Percentiles rank a stretch among this genome's conserved stretches.
Evolutionary conservation across 176 grass and related monocot genomes (phyloP).

Genomic region (Tillandsia leiboldiana): DNA sequence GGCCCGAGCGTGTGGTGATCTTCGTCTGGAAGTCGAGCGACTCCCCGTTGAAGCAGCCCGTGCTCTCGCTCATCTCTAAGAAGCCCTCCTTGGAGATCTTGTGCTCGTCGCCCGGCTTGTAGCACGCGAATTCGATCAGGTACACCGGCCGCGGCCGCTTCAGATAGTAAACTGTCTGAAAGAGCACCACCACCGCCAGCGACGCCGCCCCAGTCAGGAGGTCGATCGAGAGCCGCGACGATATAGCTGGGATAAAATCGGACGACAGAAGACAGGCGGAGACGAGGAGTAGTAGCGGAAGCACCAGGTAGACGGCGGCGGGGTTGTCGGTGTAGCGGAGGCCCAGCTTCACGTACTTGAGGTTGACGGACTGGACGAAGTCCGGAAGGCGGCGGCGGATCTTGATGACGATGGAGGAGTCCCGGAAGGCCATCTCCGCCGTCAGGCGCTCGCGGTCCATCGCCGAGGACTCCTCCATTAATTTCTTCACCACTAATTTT

Average conservation of each 20-base stretch:
- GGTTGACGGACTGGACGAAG: constrained; percentile 60
- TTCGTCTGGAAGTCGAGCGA: constrained; percentile 67
- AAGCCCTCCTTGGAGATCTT: constrained; percentile 58
- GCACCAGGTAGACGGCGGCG: constrained; percentile 28
- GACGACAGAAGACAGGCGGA: constrained; percentile 35
- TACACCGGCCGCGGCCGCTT: constrained; percentile 54
- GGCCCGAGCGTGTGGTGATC: constrained; percentile 49
- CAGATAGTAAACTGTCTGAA: constrained; percentile 56
- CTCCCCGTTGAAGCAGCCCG: constrained; percentile 24
- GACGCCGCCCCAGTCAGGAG: constrained; percentile 50
- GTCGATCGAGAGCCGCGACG: constrained; percentile 34
- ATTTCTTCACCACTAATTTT: constrained; percentile 13
- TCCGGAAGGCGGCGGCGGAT: constrained; percentile 57
- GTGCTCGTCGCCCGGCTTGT: constrained; percentile 45
- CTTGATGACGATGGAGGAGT: constrained; percentile 45
- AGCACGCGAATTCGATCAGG: constrained; percentile 66
- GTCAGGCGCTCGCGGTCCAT: constrained; percentile 64
- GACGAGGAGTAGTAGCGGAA: constrained; percentile 29
- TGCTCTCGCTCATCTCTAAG: constrained; percentile 64
- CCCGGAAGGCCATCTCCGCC: constrained; percentile 54
- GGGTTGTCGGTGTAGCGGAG: constrained; percentile 44
- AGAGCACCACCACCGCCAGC: constrained; percentile 33
- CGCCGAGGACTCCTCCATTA: constrained; percentile 23
- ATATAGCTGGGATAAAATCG: constrained; percentile 27
- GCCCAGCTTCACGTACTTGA: constrained; percentile 69